A percentile compares a stretch with the other conserved stretches of the same genome.
phyloP scores from a whole-genome alignment of 2,329 filamentous ascomycete genomes.

The Sarocladium strictum region DNA sequence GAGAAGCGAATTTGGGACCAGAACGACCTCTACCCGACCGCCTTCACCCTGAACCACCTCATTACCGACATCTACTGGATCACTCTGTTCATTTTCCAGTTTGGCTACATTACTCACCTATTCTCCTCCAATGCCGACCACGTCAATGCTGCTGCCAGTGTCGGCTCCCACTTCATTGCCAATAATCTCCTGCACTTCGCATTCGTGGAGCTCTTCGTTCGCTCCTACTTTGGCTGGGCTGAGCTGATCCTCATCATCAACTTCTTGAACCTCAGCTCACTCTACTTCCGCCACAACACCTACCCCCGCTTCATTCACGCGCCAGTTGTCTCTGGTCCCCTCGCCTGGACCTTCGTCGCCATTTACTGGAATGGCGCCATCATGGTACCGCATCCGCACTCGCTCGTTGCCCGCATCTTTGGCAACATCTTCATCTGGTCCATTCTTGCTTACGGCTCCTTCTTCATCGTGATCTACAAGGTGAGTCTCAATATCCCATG shows the following conservation, averaged over 20 bases:
- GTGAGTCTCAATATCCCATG: slow-evolving; percentile 31
- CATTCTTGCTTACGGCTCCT: slow-evolving; percentile 67
- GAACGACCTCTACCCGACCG: slow-evolving; percentile 60
- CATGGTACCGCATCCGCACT: slow-evolving; percentile 63
- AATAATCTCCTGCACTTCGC: slow-evolving; percentile 79
- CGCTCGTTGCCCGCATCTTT: slow-evolving; percentile 66
- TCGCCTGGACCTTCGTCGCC: slow-evolving; percentile 76
- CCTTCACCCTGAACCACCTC: slow-evolving; percentile 66
- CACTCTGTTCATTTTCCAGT: slow-evolving; percentile 67
- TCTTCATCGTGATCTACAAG: slow-evolving; percentile 70
- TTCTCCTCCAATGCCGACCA: slow-evolving; percentile 60
- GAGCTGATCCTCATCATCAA: slow-evolving; percentile 74
- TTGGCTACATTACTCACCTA: slow-evolving; percentile 69
- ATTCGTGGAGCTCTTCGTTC: slow-evolving; percentile 79
- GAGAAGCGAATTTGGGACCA: slow-evolving; percentile 69
- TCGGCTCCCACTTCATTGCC: slow-evolving; percentile 78
- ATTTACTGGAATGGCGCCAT: slow-evolving; percentile 88
- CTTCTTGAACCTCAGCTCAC: slow-evolving; percentile 70
- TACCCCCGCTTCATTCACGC: slow-evolving; percentile 71
- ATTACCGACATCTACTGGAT: slow-evolving; percentile 73
- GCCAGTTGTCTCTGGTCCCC: slow-evolving; percentile 67
- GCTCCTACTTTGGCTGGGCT: slow-evolving; percentile 67
- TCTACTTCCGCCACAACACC: slow-evolving; percentile 75
- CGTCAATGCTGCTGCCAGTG: slow-evolving; percentile 65
- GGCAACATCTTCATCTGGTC: slow-evolving; percentile 88